Conservation (phyloP, 352 stramenopile genomes). For the Phytophthora multivora region DNA sequence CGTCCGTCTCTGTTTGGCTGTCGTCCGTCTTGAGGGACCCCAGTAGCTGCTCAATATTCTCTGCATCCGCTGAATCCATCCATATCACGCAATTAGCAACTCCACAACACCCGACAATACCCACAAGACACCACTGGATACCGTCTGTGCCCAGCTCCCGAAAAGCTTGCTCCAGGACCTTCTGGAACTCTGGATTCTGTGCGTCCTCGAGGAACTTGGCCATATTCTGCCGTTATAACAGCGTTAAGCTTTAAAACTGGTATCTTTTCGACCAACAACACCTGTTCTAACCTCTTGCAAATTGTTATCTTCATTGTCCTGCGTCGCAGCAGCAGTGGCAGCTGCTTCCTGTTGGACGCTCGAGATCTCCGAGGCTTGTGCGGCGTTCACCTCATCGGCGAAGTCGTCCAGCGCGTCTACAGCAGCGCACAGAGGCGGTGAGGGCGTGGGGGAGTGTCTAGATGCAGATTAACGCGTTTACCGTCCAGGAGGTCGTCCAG, state of each 20-base stretch:
- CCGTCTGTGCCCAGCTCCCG: constrained; percentile 77
- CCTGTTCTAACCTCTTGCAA: constrained; percentile 57
- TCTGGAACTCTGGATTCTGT: constrained; percentile 87
- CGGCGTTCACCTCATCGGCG: constrained; percentile 56
- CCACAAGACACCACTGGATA: constrained; percentile 25
- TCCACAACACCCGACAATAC: background rate
- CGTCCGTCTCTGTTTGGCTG: constrained; percentile 57
- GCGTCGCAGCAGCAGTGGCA: constrained; percentile 48
- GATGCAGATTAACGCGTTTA: constrained; percentile 8
- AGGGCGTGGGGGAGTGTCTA: background rate
- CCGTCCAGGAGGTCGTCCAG: constrained; percentile 84
- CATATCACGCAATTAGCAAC: constrained; percentile 1
- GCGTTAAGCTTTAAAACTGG: constrained; percentile 9
- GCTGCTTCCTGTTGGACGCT: constrained; percentile 51
- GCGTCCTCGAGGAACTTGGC: constrained; percentile 85
- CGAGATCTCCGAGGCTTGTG: constrained; percentile 41
- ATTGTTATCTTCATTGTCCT: constrained; percentile 61
- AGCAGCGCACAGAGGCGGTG: background rate
- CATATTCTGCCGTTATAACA: constrained; percentile 62
- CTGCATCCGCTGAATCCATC: constrained; percentile 44
- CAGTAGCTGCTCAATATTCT: constrained; percentile 77
- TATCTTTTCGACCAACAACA: background rate
- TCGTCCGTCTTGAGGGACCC: constrained; percentile 59
- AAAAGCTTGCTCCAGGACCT: constrained; percentile 87
- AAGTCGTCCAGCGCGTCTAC: constrained; percentile 88